Base-by-base conservation (phyloP, 805 yeast species). In the Kazachstania kunashirensis region DNA sequence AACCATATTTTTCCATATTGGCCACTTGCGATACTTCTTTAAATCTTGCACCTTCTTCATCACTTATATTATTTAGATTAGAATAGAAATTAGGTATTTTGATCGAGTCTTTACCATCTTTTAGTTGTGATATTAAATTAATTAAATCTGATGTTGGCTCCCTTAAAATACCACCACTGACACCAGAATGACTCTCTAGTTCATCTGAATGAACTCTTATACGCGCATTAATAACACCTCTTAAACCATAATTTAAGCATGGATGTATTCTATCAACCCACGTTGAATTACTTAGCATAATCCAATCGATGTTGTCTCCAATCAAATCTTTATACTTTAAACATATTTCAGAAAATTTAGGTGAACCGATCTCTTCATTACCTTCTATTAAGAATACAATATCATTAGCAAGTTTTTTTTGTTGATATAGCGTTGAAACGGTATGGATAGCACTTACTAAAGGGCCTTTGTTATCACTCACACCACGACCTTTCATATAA, bases 121-220 rank as follows among this genome's bases (percentile, higher is more conserved):
- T 73, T 37, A 89, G 63, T 36, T 74, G 71, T 2, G 89, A 71
- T 16, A 88, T 61, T 13, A 89, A 51, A 36, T 78, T 80, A 28
- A 88, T 70, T 57, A 89, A 59, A 53, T 89, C 97, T 63, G 84
- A 74, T 0, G 94, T 78, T 2, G 98, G 96, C 49, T 89, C 98
- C 39, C 81, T 70, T 42, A 75, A 73, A 7, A 81, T 78, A 41
- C 97, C 97, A 35, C 98, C 98, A 61, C 86, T 94, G 8, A 92
- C 92, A 43, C 98, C 98, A 0, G 96, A 84, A 55, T 92, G 98
- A 40, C 94, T 66, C 57, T 92, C 96, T 1, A 94, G 94, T 41
- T 70, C 70, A 45, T 79, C 88, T 35, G 86, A 75, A 39, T 66
- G 64, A 9, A 92, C 68, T 24, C 74, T 75, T 2, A 92, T 71